Conservation (phyloP, 192 early-diverging fungal species). For the Podila minutissima region DNA sequence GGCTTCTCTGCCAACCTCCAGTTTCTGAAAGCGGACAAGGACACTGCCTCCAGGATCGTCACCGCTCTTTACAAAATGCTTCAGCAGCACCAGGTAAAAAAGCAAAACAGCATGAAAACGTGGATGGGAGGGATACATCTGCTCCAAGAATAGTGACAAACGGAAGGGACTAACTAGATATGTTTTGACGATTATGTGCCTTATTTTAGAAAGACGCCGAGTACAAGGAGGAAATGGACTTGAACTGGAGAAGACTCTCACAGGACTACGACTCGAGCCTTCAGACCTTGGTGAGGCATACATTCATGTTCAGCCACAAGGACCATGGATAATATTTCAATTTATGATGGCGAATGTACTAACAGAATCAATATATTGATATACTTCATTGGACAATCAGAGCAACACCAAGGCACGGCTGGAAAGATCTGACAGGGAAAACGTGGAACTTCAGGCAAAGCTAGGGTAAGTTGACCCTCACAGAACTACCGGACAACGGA, state of each 20-base stretch:
- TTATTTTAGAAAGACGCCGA: slow-evolving; percentile 30
- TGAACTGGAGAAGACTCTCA: slow-evolving; percentile 46
- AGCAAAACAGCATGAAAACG: not conserved
- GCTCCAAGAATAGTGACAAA: not conserved
- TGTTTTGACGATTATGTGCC: not conserved
- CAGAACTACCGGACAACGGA: not conserved
- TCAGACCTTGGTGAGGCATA: slow-evolving; percentile 28
- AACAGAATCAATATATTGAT: no score
- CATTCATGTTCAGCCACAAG: not conserved
- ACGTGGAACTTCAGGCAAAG: slow-evolving; percentile 22
- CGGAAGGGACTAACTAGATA: not conserved
- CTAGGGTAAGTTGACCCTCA: slow-evolving; percentile 5
- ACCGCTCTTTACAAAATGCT: slow-evolving; percentile 32
- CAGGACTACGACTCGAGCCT: slow-evolving; percentile 26
- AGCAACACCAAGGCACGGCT: slow-evolving; percentile 22
- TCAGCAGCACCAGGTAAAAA: slow-evolving; percentile 38
- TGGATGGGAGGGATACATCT: no score
- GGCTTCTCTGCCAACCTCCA: slow-evolving; percentile 31
- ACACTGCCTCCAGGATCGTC: slow-evolving; percentile 33
- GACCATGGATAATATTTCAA: not conserved
- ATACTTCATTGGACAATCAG: not conserved
- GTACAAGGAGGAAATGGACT: slow-evolving; percentile 49
- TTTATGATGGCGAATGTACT: no score
- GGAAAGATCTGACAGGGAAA: slow-evolving; percentile 28
- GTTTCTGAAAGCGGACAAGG: slow-evolving; percentile 29